Percentiles rank a stretch among this genome's conserved stretches.
Evolutionary conservation across 805 yeast genomes (phyloP).

Genomic region (Candida montana): DNA sequence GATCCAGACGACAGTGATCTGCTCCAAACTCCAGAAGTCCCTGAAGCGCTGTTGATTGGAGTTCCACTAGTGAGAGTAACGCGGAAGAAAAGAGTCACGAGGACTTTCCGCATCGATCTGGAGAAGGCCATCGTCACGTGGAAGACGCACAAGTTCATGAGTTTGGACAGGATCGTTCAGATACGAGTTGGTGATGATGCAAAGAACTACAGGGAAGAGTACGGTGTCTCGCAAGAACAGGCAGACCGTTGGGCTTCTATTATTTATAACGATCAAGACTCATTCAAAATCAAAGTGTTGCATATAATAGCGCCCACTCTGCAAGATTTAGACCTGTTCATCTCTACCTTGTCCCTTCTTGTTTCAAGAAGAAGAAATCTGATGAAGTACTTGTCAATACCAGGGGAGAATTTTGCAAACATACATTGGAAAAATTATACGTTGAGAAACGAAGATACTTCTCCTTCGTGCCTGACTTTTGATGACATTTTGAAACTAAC

Average conservation of each 20-base stretch:
- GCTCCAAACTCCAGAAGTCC: slow-evolving; percentile 33
- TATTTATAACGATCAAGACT: slow-evolving; percentile 56
- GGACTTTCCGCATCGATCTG: slow-evolving; percentile 51
- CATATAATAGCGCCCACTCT: slow-evolving; percentile 65
- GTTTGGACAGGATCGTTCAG: slow-evolving; percentile 59
- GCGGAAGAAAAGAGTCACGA: slow-evolving; percentile 57
- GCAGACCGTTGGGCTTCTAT: slow-evolving; percentile 75
- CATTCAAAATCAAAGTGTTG: slow-evolving; percentile 65
- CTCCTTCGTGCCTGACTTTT: slow-evolving; percentile 43
- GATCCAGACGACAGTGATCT: slow-evolving; percentile 12
- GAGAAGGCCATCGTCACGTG: slow-evolving; percentile 51
- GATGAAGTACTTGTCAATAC: slow-evolving; percentile 56
- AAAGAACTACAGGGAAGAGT: slow-evolving; percentile 78
- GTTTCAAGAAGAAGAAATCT: slow-evolving; percentile 54
- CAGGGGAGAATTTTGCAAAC: slow-evolving; percentile 56
- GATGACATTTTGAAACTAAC: slow-evolving; percentile 65
- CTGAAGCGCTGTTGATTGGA: slow-evolving; percentile 49
- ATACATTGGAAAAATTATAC: slow-evolving; percentile 58
- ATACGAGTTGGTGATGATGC: slow-evolving; percentile 67
- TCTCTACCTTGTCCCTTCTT: slow-evolving; percentile 50
- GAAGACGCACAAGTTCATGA: slow-evolving; percentile 43
- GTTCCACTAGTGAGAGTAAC: slow-evolving; percentile 63
- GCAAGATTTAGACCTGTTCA: slow-evolving; percentile 48
- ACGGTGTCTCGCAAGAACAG: slow-evolving; percentile 62
- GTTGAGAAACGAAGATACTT: slow-evolving; percentile 29